Evolutionary conservation across 1,139 yeast species (phyloP).

Genomic region (Starmera stellimalicola): DNA sequence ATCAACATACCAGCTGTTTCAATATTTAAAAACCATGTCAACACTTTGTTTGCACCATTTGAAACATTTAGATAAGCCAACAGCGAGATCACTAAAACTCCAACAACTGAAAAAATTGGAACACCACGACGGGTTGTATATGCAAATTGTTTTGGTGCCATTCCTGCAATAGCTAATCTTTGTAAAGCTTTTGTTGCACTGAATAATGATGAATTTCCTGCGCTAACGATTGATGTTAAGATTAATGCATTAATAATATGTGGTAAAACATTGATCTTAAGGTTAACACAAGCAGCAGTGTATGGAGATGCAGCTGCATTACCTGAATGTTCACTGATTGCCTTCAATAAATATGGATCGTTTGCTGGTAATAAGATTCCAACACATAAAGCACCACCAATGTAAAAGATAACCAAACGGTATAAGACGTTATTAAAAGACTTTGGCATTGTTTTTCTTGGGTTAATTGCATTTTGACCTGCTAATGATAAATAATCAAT

Average conservation of each 20-base stretch:
- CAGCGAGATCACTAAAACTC: constrained; percentile 24
- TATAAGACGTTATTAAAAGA: constrained; percentile 39
- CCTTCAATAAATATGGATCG: constrained; percentile 16
- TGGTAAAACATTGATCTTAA: constrained; percentile 38
- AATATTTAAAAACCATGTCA: constrained; percentile 52
- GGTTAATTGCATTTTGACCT: constrained; percentile 52
- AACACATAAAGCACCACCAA: constrained; percentile 31
- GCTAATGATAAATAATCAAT: constrained; percentile 26
- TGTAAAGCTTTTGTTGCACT: constrained; percentile 37
- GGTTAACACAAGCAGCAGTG: constrained; percentile 37
- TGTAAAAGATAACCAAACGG: constrained; percentile 36
- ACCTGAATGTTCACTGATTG: constrained; percentile 24
- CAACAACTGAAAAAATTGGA: constrained; percentile 27
- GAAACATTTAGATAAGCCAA: constrained; percentile 22
- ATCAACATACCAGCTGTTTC: constrained; percentile 60
- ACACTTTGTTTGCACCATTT: constrained; percentile 42
- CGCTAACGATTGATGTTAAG: constrained; percentile 44
- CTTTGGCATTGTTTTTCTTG: constrained; percentile 34
- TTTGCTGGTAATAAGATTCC: constrained; percentile 33
- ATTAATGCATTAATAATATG: constrained; percentile 43
- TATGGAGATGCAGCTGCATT: constrained; percentile 45
- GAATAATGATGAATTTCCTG: constrained; percentile 49
- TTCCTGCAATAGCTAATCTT: constrained; percentile 37
- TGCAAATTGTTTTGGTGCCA: constrained; percentile 40
- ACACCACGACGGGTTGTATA: constrained; percentile 18